phyloP scores from a whole-genome alignment of 495 filamentous ascomycete species.

The Bacidia rubella region DNA sequence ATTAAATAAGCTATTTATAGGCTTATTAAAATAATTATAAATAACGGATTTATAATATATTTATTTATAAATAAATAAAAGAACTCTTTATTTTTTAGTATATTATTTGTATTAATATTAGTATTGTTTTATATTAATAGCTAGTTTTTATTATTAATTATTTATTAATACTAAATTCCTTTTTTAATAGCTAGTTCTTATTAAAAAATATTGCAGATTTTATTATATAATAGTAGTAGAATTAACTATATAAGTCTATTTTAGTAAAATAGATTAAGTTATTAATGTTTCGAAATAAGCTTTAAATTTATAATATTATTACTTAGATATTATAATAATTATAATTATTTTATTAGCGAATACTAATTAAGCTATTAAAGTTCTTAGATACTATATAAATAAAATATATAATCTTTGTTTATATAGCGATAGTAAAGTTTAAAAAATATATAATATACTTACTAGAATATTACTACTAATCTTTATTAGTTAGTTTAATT shows the following conservation, averaged over 20 bases:
- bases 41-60: not conserved
- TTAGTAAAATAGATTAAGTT: not conserved
- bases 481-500: not conserved
- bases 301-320: too few relatives aligned
- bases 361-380: too few relatives aligned
- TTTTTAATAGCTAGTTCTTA: not conserved
- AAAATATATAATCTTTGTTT: not conserved
- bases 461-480: not conserved
- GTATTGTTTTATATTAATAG: not conserved
- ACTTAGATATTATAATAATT: not conserved
- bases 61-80: not conserved
- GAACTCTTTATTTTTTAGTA: not conserved
- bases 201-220: not conserved
- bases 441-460: not conserved
- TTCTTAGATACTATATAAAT: too few relatives aligned
- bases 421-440: not conserved
- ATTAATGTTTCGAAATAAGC: too few relatives aligned
- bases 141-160: too few relatives aligned
- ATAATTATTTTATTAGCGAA: not conserved
- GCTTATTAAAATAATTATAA: too few relatives aligned
- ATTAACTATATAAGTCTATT: not conserved
- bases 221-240: not conserved
- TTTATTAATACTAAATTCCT: too few relatives aligned
- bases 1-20: too few relatives aligned
- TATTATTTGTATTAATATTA: not conserved